Conservation (phyloP, 495 filamentous ascomycete genomes). For the Lasiosphaeria hispida region DNA sequence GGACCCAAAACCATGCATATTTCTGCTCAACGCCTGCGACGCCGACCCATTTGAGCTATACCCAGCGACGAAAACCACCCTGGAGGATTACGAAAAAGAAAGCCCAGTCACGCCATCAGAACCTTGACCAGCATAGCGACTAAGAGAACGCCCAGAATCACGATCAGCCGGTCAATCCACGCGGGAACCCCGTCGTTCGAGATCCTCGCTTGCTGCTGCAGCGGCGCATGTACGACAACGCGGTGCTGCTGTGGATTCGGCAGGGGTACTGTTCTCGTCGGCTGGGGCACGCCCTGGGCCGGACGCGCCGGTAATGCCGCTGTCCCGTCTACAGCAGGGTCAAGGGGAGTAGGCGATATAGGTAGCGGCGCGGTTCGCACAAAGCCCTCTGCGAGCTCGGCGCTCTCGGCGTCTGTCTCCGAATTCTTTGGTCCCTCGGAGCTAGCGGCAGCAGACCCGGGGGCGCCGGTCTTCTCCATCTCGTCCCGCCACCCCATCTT, state of each 20-base stretch:
- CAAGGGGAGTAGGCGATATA: neutral
- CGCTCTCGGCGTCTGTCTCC: slow-evolving; percentile 35
- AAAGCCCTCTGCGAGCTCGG: slow-evolving; percentile 48
- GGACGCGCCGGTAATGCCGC: slow-evolving; percentile 18
- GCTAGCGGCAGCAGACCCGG: neutral
- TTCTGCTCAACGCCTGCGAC: neutral
- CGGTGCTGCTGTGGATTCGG: slow-evolving; percentile 14
- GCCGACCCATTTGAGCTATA: neutral
- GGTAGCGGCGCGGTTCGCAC: slow-evolving; percentile 40
- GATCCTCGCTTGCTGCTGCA: slow-evolving; percentile 18
- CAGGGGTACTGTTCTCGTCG: slow-evolving; percentile 37
- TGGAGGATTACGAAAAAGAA: too few relatives aligned
- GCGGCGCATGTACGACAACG: slow-evolving; percentile 28
- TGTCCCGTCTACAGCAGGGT: slow-evolving; percentile 8
- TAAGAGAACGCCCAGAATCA: slow-evolving; percentile 49
- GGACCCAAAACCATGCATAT: too few relatives aligned
- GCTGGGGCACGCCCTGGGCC: slow-evolving; percentile 32
- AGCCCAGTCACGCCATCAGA: slow-evolving; percentile 24
- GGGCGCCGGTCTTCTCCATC: slow-evolving; percentile 31
- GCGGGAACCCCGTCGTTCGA: slow-evolving; percentile 38
- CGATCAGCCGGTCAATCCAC: slow-evolving; percentile 62
- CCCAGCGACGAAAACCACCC: neutral
- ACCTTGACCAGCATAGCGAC: slow-evolving; percentile 52
- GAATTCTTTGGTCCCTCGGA: neutral
- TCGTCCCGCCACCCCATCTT: slow-evolving; percentile 58